A percentile compares a stretch with the other conserved stretches of the same genome.
phyloP scores from a whole-genome alignment of 805 yeast species.

The Candida ficus region DNA sequence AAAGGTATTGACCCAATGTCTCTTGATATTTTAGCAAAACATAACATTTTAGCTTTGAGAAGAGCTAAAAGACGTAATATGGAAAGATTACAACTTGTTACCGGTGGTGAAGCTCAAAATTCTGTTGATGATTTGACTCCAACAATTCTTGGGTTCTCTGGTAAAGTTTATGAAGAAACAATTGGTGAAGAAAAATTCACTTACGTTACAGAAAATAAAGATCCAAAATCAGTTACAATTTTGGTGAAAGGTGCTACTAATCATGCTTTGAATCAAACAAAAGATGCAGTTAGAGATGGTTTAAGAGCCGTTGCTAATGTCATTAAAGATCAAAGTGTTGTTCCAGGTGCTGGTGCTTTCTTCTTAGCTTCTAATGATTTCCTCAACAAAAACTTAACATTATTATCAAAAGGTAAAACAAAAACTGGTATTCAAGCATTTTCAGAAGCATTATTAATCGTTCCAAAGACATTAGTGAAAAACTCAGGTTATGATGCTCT shows the following conservation, averaged over 20 bases:
- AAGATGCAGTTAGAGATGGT: constrained; percentile 97
- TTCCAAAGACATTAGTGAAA: constrained; percentile 88
- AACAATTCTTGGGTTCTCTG: constrained; percentile 78
- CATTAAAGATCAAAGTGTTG: constrained; percentile 73
- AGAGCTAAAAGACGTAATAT: constrained; percentile 98
- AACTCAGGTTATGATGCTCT: constrained; percentile 93
- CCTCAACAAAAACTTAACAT: constrained; percentile 47
- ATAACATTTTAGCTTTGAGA: constrained; percentile 89
- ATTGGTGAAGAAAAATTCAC: constrained; percentile 98
- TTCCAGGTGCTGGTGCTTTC: constrained; percentile 98
- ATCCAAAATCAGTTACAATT: constrained; percentile 89
- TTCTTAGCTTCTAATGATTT: constrained; percentile 77
- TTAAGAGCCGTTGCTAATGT: constrained; percentile 91
- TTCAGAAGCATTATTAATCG: constrained; percentile 83
- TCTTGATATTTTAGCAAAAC: constrained; percentile 86
- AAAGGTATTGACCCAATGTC: constrained; percentile 99
- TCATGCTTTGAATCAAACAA: constrained; percentile 84
- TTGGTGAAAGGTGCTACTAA: constrained; percentile 91
- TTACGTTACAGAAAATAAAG: constrained; percentile 82
- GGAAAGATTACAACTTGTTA: constrained; percentile 94
- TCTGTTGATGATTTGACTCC: constrained; percentile 90
- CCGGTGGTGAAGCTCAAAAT: constrained; percentile 98
- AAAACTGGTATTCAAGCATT: constrained; percentile 91
- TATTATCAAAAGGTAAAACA: constrained; percentile 71
- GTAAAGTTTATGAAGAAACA: constrained; percentile 84